Evolutionary conservation across 306 rosid species (phyloP).

Genomic region (Carpinus fangiana): DNA sequence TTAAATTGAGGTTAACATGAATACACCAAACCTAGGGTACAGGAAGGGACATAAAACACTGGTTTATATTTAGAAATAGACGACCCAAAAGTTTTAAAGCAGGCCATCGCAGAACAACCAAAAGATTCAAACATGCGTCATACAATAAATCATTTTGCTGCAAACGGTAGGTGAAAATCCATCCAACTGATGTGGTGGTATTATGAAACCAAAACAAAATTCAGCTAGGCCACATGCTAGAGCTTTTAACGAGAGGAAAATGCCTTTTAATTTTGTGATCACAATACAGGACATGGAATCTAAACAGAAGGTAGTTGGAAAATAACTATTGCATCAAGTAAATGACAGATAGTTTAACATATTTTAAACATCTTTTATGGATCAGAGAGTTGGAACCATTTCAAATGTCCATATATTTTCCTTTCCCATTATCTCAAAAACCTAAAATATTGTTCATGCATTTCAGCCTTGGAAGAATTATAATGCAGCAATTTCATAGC

Average conservation of each 20-base stretch:
- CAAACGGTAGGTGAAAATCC: constrained; percentile 19
- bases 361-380: not conserved
- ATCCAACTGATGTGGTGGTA: constrained; percentile 18
- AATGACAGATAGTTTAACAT: constrained; percentile 14
- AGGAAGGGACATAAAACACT: constrained; percentile 9
- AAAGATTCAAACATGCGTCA: constrained; percentile 23
- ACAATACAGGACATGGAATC: constrained; percentile 21
- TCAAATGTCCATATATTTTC: not conserved
- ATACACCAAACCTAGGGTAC: constrained; percentile 20
- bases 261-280: constrained; percentile 12
- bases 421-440: not conserved
- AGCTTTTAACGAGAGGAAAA: constrained; percentile 29
- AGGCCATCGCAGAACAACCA: constrained; percentile 21
- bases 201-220: constrained; percentile 28
- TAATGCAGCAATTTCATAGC: not conserved
- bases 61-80: constrained; percentile 26
- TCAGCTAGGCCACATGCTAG: constrained; percentile 34
- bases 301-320: constrained; percentile 15
- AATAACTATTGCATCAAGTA: constrained; percentile 16
- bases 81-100: constrained; percentile 6
- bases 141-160: constrained; percentile 21
- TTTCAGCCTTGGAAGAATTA: not conserved
- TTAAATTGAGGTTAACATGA: constrained; percentile 20
- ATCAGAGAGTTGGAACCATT: not conserved
- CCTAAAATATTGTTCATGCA: not conserved